phyloP scores from a whole-genome alignment of 164 flowering plant species.

The Aristolochia contorta region DNA sequence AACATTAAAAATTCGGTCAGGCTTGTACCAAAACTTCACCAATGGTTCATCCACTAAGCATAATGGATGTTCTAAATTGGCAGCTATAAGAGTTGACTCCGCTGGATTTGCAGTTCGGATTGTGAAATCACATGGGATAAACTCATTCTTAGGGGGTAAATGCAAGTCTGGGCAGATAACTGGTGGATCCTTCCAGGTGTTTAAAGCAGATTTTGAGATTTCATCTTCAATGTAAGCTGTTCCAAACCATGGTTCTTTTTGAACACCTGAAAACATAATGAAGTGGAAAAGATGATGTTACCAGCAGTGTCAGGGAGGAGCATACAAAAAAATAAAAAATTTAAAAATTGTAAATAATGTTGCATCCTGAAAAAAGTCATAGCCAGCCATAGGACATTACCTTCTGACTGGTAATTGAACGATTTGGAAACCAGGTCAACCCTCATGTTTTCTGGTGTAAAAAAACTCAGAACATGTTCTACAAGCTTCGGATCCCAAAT shows the following conservation, averaged over 20 bases:
- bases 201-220: slow-evolving; percentile 49
- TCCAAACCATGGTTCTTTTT: slow-evolving; percentile 92
- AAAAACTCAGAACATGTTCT: slow-evolving; percentile 45
- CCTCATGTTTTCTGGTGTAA: slow-evolving; percentile 91
- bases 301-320: neutral
- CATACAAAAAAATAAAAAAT: too few relatives aligned
- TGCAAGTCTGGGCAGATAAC: slow-evolving; percentile 56
- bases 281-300: neutral
- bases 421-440: slow-evolving; percentile 69
- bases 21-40: slow-evolving; percentile 92
- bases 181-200: slow-evolving; percentile 70
- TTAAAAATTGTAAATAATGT: too few relatives aligned
- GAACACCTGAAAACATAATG: slow-evolving; percentile 34
- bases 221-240: slow-evolving; percentile 68
- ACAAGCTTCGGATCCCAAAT: slow-evolving; percentile 71
- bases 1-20: slow-evolving; percentile 62
- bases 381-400: slow-evolving; percentile 19
- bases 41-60: slow-evolving; percentile 72
- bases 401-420: slow-evolving; percentile 35
- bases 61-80: slow-evolving; percentile 31
- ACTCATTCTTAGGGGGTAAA: slow-evolving; percentile 77
- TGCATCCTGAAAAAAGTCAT: too few relatives aligned
- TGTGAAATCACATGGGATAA: slow-evolving; percentile 80
- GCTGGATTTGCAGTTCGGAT: slow-evolving; percentile 32
- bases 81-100: slow-evolving; percentile 14